Evolutionary conservation across 345 rosid species (phyloP).

Genomic region (Boechera stricta): DNA sequence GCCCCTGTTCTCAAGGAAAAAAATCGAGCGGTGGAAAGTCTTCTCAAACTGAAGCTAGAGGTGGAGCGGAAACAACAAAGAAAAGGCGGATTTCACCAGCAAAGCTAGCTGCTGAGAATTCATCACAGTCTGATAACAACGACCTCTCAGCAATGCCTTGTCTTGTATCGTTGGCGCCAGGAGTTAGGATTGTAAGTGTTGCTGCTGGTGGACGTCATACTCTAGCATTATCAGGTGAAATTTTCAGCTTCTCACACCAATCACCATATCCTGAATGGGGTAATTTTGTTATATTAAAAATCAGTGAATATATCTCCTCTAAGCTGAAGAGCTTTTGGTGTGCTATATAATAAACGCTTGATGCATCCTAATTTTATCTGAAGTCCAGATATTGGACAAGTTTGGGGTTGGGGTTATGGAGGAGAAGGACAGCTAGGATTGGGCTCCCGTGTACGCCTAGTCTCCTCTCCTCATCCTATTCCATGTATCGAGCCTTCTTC

Average conservation of each 20-base stretch:
- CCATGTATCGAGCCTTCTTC: constrained; percentile 74
- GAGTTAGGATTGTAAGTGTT: constrained; percentile 78
- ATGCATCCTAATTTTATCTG: constrained; percentile 50
- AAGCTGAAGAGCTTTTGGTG: constrained; percentile 27
- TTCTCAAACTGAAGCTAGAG: constrained; percentile 52
- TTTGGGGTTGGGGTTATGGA: constrained; percentile 99
- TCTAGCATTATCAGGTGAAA: constrained; percentile 85
- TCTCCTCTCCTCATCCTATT: constrained; percentile 93
- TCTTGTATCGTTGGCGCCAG: constrained; percentile 82
- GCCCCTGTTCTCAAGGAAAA: constrained; percentile 63
- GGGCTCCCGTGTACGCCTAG: constrained; percentile 91
- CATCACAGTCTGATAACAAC: constrained; percentile 73
- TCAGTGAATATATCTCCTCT: constrained; percentile 32
- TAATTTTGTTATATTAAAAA: neutral
- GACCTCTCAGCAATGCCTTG: constrained; percentile 86
- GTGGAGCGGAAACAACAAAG: constrained; percentile 71
- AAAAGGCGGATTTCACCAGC: constrained; percentile 66
- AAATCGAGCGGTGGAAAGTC: constrained; percentile 57
- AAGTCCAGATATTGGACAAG: constrained; percentile 93
- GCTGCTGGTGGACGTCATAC: constrained; percentile 99
- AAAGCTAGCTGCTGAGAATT: constrained; percentile 81
- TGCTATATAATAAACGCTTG: constrained; percentile 25
- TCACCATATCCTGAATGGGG: neutral
- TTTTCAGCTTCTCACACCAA: constrained; percentile 13
- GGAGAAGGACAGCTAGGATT: constrained; percentile 99